phyloP scores from a whole-genome alignment of 352 stramenopile genomes.

The Globisporangium cederbergense region DNA sequence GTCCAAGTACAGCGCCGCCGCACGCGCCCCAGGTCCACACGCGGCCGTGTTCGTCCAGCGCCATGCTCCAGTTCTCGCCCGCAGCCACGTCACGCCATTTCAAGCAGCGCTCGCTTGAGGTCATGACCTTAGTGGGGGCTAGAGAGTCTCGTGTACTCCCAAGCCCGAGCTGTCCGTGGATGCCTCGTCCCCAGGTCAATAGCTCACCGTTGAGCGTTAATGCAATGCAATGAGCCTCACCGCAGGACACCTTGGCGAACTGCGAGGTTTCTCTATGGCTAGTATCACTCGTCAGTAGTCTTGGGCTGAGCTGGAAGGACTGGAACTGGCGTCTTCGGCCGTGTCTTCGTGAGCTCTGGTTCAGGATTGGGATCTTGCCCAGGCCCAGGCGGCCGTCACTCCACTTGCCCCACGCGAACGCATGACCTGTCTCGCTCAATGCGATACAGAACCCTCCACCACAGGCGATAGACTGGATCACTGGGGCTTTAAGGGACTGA shows the following conservation, averaged over 20 bases:
- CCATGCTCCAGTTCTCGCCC: constrained; percentile 79
- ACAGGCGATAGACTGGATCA: constrained; percentile 40
- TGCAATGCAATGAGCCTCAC: constrained; percentile 75
- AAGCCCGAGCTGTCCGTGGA: constrained; percentile 77
- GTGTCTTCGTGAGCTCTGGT: constrained; percentile 32
- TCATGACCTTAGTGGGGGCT: constrained; percentile 20
- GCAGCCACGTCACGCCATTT: constrained; percentile 48
- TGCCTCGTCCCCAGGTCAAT: constrained; percentile 76
- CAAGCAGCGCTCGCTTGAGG: neutral
- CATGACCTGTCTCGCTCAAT: constrained; percentile 40
- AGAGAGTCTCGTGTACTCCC: constrained; percentile 37
- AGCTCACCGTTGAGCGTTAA: constrained; percentile 49
- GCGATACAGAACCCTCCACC: constrained; percentile 83
- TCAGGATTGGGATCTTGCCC: constrained; percentile 50
- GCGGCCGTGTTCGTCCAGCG: constrained; percentile 50
- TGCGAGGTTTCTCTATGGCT: too few relatives aligned
- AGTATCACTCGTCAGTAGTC: neutral
- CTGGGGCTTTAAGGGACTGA: neutral
- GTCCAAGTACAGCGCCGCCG: constrained; percentile 62
- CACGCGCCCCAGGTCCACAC: constrained; percentile 83
- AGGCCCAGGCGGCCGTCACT: constrained; percentile 70
- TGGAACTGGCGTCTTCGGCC: constrained; percentile 50
- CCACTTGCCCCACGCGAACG: constrained; percentile 83
- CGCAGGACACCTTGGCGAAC: constrained; percentile 53
- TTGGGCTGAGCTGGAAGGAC: constrained; percentile 47